Evolutionary conservation across 371 early-diverging fungal species (phyloP), one percentile per base, ranked within the genome.

Genomic region (Apophysomyces sp.): DNA sequence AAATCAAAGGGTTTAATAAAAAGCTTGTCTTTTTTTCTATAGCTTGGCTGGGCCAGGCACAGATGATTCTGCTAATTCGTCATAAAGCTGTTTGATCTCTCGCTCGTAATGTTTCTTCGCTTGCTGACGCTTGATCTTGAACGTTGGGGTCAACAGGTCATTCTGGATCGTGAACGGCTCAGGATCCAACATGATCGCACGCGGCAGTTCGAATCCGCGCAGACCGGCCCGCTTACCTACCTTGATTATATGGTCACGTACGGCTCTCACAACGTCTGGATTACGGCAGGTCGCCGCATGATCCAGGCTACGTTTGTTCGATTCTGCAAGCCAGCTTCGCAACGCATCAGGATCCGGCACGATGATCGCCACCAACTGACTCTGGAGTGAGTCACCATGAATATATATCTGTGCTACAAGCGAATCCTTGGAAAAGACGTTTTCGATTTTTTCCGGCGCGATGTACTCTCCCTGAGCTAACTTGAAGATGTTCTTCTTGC

Each of bases 401-500:
- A 97, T 85, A 53, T 63, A 77, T 44, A 86, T 71, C 60, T 94
- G 93, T 41, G 85, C 82, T n/a, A 93, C 68, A 9, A 87, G 59
- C 27, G 77, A 67, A 61, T 80, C 67, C 66, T 82, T 80, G 32
- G 74, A 60, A 67, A 80, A 89, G 4, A 88, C 79, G 59, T 85
- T 86, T 73, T 97, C 97, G 27, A 95, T 86, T 71, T 95, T 98
- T 72, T 99, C 99, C 3, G 98, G 99, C 0, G 97, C 96, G 66
- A 99, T 88, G 79, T 98, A 99, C 81, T 99, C 99, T 61, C 89
- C 89, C 64, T 89, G 90, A 9, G 86, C 74, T 40, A 94, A 84
- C 84, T 99, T 99, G 86, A 99, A 98, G 56, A 98, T 95, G 67
- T 96, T 95, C 84, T 99, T 99, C 72, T 93, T 92, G 39, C 99